phyloP scores from a whole-genome alignment of 2,329 filamentous ascomycete genomes.

The Metarhizium brunneum region DNA sequence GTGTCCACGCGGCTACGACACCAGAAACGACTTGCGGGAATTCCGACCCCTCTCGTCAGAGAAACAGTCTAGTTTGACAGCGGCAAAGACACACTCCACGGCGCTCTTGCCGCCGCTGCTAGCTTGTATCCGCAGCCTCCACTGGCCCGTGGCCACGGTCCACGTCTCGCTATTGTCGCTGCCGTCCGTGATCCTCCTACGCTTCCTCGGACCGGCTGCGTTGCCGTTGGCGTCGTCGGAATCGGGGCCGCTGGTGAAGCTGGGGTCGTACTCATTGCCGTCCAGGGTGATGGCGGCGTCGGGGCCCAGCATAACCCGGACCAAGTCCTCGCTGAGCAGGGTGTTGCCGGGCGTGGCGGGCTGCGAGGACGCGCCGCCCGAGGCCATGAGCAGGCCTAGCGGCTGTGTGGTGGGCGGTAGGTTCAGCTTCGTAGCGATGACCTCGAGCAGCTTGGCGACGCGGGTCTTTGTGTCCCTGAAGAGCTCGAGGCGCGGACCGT shows the following conservation, averaged over 20 bases:
- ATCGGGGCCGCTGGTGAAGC: slow-evolving; percentile 16
- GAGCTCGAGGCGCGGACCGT: slow-evolving; percentile 55
- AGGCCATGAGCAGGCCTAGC: slow-evolving; percentile 57
- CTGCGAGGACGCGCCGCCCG: slow-evolving; percentile 51
- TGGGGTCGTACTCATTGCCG: slow-evolving; percentile 33
- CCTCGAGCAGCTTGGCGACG: slow-evolving; percentile 65
- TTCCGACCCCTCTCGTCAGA: slow-evolving; percentile 60
- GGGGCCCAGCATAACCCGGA: slow-evolving; percentile 53
- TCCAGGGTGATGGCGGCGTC: slow-evolving; percentile 53
- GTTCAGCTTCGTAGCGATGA: slow-evolving; percentile 73
- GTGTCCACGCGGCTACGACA: slow-evolving; percentile 5
- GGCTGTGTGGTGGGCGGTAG: slow-evolving; percentile 51
- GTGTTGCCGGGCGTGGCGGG: slow-evolving; percentile 60
- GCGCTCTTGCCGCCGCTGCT: slow-evolving; percentile 38
- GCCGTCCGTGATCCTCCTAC: slow-evolving; percentile 31
- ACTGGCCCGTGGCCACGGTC: slow-evolving; percentile 61
- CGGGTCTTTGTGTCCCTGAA: slow-evolving; percentile 60
- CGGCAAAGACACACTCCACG: slow-evolving; percentile 64
- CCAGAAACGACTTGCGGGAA: slow-evolving; percentile 52
- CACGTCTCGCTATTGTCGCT: slow-evolving; percentile 33
- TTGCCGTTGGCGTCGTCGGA: slow-evolving; percentile 22
- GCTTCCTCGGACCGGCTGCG: slow-evolving; percentile 26
- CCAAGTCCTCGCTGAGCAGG: slow-evolving; percentile 58
- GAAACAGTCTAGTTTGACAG: slow-evolving; percentile 67
- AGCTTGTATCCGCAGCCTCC: slow-evolving; percentile 58